phyloP scores from a whole-genome alignment of 108 stramenopile genomes.

The Cylindrotheca closterium region DNA sequence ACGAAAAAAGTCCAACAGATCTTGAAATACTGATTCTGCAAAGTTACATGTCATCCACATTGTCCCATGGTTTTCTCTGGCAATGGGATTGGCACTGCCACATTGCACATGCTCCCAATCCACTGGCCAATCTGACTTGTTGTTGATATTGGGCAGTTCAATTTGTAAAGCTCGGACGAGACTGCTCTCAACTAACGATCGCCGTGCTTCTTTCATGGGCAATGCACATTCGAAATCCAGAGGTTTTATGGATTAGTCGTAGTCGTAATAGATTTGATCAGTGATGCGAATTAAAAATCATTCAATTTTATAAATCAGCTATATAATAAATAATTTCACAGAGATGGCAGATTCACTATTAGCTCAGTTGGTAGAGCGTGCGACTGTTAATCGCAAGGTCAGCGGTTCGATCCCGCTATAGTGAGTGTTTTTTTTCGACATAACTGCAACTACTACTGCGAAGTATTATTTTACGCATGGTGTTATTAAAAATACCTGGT shows the following conservation, averaged over 20 bases:
- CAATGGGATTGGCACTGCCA: neutral
- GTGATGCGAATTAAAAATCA: too few relatives aligned
- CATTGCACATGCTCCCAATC: neutral
- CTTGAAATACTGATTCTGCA: neutral
- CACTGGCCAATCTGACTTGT: neutral
- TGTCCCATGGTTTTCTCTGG: neutral
- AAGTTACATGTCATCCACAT: neutral
- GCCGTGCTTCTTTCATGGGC: too few relatives aligned
- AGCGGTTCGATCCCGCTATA: conserved; percentile 46
- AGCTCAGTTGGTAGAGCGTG: conserved; percentile 57
- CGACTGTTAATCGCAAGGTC: conserved; percentile 56
- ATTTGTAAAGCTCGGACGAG: neutral
- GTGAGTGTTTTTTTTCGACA: too few relatives aligned
- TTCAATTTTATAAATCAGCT: too few relatives aligned
- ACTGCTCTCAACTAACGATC: neutral
- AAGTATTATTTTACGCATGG: too few relatives aligned
- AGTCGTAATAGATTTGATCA: too few relatives aligned
- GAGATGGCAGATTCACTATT: too few relatives aligned
- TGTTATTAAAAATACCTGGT: too few relatives aligned
- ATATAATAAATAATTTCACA: too few relatives aligned
- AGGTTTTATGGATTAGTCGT: too few relatives aligned
- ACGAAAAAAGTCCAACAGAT: neutral
- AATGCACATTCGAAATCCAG: too few relatives aligned
- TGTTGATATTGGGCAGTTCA: neutral
- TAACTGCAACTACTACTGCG: too few relatives aligned